These are phyloP conservation scores for Talaromyces atroroseus DNA, from an alignment of 2,329 filamentous ascomycete species.

Conservation along the genomic window DNA sequence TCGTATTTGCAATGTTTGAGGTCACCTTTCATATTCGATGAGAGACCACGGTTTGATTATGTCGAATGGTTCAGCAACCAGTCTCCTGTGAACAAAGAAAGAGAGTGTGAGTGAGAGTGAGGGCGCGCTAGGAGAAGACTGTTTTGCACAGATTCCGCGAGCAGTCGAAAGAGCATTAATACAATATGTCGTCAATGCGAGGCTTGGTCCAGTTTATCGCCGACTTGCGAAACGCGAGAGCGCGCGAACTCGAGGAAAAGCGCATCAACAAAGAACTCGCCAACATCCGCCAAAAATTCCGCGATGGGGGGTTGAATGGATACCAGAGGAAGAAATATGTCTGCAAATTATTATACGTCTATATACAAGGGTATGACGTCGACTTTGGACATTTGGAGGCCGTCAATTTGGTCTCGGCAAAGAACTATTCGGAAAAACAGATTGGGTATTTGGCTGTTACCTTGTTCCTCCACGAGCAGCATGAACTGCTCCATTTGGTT, in stretches of 20 bases:
- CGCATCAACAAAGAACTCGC: conserved; percentile 98
- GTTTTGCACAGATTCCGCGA: background rate
- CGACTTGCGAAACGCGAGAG: conserved; percentile 88
- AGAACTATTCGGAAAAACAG: conserved; percentile 98
- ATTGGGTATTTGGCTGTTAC: conserved; percentile 98
- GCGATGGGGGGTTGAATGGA: conserved; percentile 85
- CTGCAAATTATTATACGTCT: conserved; percentile 99
- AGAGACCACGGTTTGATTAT: conserved; percentile 7
- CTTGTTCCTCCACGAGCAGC: conserved; percentile 91
- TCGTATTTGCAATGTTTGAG: conserved; percentile 3
- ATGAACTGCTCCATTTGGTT: conserved; percentile 90
- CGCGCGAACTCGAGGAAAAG: conserved; percentile 95
- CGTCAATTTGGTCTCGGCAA: conserved; percentile 93
- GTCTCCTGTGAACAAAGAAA: background rate
- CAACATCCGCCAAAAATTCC: conserved; percentile 98
- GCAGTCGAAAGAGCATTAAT: too few relatives aligned
- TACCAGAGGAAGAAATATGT: conserved; percentile 99
- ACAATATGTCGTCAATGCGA: conserved; percentile 46
- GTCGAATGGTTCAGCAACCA: conserved; percentile 1
- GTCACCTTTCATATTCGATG: conserved; percentile 1
- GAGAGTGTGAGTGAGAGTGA: background rate
- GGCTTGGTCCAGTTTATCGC: conserved; percentile 98
- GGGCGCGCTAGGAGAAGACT: background rate
- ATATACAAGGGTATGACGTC: conserved; percentile 98
- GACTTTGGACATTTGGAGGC: conserved; percentile 98